Evolutionary conservation across 441 rosid species (phyloP).

Genomic region (Lepidium campestre): DNA sequence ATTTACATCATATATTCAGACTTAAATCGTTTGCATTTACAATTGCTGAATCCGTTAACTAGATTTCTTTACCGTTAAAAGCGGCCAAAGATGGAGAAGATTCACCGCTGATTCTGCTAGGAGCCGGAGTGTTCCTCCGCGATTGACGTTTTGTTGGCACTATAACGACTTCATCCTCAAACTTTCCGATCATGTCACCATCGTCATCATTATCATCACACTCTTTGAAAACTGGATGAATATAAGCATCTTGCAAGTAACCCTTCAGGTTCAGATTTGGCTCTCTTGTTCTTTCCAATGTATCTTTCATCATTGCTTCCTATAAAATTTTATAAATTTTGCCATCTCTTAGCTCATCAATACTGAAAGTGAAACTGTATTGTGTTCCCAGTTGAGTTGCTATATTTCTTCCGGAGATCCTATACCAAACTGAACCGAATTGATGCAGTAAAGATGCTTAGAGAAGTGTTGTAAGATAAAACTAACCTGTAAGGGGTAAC

Average conservation of each 20-base stretch:
- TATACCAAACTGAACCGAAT: background rate
- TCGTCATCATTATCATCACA: conserved; percentile 23
- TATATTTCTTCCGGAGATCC: background rate
- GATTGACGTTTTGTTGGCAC: conserved; percentile 85
- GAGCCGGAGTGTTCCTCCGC: conserved; percentile 69
- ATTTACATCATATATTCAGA: background rate
- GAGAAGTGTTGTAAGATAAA: background rate
- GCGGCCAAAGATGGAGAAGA: conserved; percentile 47
- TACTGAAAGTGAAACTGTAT: background rate
- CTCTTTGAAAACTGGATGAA: conserved; percentile 66
- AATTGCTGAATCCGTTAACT: background rate
- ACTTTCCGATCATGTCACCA: conserved; percentile 9
- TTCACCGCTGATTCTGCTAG: conserved; percentile 58
- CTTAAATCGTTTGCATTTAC: background rate
- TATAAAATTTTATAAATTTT: conserved; percentile 13
- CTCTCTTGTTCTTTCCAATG: conserved; percentile 71
- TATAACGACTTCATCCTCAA: conserved; percentile 47
- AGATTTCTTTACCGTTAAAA: conserved; percentile 21
- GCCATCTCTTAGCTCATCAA: background rate
- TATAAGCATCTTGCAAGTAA: conserved; percentile 69
- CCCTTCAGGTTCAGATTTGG: conserved; percentile 67
- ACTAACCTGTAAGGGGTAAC: conserved; percentile 71
- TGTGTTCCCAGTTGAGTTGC: background rate
- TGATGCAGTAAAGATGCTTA: background rate
- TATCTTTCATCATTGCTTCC: conserved; percentile 98